phyloP scores from a whole-genome alignment of 305 asterid genomes.

The Ilex paraguariensis region DNA sequence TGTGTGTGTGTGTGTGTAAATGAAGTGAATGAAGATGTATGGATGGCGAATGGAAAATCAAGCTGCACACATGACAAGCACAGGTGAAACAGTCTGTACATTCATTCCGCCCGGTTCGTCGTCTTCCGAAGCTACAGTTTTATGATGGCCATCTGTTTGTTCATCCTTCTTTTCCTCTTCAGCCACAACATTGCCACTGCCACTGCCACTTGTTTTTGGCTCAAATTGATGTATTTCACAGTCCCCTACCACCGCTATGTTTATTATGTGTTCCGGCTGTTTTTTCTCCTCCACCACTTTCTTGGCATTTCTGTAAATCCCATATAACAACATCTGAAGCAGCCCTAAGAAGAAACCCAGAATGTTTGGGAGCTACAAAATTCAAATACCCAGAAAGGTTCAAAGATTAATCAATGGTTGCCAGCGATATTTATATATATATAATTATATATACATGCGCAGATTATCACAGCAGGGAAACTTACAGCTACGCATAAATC shows the following conservation, averaged over 20 bases:
- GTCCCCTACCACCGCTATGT: slow-evolving; percentile 6
- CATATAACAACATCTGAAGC: slow-evolving; percentile 29
- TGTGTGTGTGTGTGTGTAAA: too few species aligned
- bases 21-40: too few species aligned
- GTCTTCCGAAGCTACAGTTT: too few species aligned
- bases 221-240: slow-evolving; percentile 25
- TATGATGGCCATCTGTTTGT: too few species aligned
- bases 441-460: too few species aligned
- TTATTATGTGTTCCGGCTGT: slow-evolving; percentile 15
- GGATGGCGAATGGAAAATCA: background rate
- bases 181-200: background rate
- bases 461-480: background rate
- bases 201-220: background rate
- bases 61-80: slow-evolving; percentile 25
- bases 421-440: too few species aligned
- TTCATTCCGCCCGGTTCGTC: background rate
- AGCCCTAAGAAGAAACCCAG: slow-evolving; percentile 35
- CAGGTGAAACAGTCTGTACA: slow-evolving; percentile 13
- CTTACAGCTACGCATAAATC: slow-evolving; percentile 24
- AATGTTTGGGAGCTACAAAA: slow-evolving; percentile 29
- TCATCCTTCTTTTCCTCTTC: background rate
- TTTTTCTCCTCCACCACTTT: slow-evolving; percentile 13
- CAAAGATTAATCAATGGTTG: background rate
- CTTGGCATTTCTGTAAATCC: slow-evolving; percentile 20
- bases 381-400: background rate